Evolutionary conservation across 2,329 filamentous ascomycete species (phyloP), one percentile per base, ranked within the genome.

Genomic region (Diaporthe citri): DNA sequence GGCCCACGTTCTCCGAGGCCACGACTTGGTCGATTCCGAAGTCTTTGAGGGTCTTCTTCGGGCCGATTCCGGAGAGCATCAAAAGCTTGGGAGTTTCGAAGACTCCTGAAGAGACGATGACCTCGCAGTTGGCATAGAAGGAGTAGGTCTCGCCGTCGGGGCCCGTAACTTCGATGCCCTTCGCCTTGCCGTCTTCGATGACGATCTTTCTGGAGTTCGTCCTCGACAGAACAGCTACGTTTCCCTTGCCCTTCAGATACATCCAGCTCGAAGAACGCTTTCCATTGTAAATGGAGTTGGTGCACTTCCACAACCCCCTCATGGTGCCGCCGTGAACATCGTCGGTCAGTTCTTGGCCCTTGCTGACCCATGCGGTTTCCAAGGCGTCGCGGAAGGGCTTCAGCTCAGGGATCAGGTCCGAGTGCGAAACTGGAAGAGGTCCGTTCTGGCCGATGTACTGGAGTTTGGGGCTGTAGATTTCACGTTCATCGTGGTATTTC

Each of bases 81-180:
- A 94, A 88, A 3, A 94, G 82, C 81, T 93, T 91, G 9, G 91
- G 91, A 1, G 88, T 88, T 82, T 93, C 91, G 82, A 90, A 93
- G 1, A 90, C 87, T 25, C 91, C 91, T 22, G 83, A 80, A 0
- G 85, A 85, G 4, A 89, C 80, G 13, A 85, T 87, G 12, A 88
- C 87, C 79, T 89, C 87, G 83, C 87, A 77, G 34, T 81, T 85
- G 51, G 90, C 88, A 9, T 81, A 82, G 76, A 91, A 84, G 43
- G 79, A 85, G 41, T 86, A 82, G 69, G 86, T 85, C 20, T 86
- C 76, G 34, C 85, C 85, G 17, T 81, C 78, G 4, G 82, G 78
- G 12, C 81, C 83, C 62, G 89, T 84, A 15, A 88, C 86, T 13
- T 84, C 85, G 3, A 91, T 86, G 25, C 88, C 88, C 12, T 82